Base-by-base conservation (phyloP, 2,329 filamentous ascomycete species). In the Penicillium palitans region DNA sequence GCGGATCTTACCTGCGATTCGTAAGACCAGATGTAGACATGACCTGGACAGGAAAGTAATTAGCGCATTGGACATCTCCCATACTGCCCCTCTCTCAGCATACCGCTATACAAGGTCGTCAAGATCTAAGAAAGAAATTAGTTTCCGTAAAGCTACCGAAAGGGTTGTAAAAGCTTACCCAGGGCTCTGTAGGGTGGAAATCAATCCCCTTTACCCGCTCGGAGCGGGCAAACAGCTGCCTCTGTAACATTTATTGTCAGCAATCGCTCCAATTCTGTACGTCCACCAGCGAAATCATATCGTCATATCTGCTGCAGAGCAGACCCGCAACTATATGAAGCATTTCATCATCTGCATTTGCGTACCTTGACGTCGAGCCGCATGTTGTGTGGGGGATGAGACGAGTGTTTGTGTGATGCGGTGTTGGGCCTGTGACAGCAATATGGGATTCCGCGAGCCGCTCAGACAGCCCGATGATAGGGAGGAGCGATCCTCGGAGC, bases 1-100 rank as follows among this genome's bases (percentile, higher is more conserved):
- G 67, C 45, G 12, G 21, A 42, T 35, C 74, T 59, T 75, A 83
- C 81, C 76, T 96, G 92, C 52, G 92, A 96, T 79, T 96, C 93
- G 78, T 96, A 96, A 35, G 93, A 97, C 93, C 95, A 98, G 75
- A 99, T 98, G 81, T 98, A 96, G 75, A 96, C 95, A 82, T 98
- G 93, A 77, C 95, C 91, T 92, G 61, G 58, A 55, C 65, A 54
- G 56, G 6, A 25, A 29, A 46, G 50, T 29, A 62, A 66, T 72
- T 70, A 73, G 70, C 55, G 58, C 59, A 61, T 57, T 52, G 63
- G 29, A 41, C 47, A 42, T 54, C 55, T 54, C 40, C 27, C 60
- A 52, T 62, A 51, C 35, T 35, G 24, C 31, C n/a, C n/a, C 44
- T 44, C 17, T 49, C 19, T 27, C 45, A 45, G 66, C 83, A 76